Evolutionary conservation across 208 protist species (phyloP).

Genomic region (Trypanosoma caninum): DNA sequence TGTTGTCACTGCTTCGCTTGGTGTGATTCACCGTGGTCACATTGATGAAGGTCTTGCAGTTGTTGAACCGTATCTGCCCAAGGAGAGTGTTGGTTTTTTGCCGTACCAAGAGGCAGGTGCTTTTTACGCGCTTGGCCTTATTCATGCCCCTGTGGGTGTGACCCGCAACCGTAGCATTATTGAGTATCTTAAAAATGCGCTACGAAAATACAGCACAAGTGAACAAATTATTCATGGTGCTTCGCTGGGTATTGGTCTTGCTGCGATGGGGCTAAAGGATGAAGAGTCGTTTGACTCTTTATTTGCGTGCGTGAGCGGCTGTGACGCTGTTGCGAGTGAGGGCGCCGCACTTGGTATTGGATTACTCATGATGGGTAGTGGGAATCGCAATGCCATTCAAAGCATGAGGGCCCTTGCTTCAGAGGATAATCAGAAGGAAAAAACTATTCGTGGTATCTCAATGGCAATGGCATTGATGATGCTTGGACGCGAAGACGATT

Average conservation of each 20-base stretch:
- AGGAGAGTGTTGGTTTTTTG: conserved; percentile 34
- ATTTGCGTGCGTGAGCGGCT: conserved; percentile 91
- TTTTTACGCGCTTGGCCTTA: conserved; percentile 98
- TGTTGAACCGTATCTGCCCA: conserved; percentile 94
- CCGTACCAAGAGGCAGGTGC: conserved; percentile 96
- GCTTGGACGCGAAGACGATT: conserved; percentile 96
- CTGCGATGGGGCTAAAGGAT: conserved; percentile 86
- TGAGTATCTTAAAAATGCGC: conserved; percentile 71
- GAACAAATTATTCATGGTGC: conserved; percentile 97
- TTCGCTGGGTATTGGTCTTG: conserved; percentile 95
- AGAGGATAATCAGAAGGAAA: conserved; percentile 99
- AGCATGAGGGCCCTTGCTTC: conserved; percentile 92
- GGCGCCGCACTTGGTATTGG: conserved; percentile 98
- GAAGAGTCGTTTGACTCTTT: conserved; percentile 94
- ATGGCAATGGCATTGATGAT: conserved; percentile 97
- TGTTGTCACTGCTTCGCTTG: conserved; percentile 93
- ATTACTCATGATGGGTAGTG: conserved; percentile 97
- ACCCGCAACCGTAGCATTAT: conserved; percentile 82
- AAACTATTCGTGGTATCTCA: conserved; percentile 97
- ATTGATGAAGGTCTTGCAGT: conserved; percentile 86
- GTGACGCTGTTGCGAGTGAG: conserved; percentile 97
- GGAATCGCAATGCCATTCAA: conserved; percentile 73
- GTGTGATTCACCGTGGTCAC: conserved; percentile 97
- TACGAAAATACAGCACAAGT: conserved; percentile 61
- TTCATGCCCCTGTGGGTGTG: conserved; percentile 92